phyloP scores from a whole-genome alignment of 495 filamentous ascomycete species.

The Trichocladium uniseriatum region DNA sequence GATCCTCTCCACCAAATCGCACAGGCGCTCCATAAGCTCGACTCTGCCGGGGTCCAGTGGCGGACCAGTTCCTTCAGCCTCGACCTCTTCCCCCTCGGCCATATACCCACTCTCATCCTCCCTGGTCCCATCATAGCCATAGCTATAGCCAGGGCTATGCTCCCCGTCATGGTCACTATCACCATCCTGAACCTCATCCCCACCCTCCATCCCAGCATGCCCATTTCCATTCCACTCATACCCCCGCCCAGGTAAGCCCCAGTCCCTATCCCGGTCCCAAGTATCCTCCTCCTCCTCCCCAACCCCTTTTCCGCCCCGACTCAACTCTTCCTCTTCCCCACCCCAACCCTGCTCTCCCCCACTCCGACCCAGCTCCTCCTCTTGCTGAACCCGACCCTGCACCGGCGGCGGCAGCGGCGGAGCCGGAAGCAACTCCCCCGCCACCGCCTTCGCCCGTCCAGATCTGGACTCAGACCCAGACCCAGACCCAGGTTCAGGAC shows the following conservation, averaged over 20 bases:
- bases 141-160: no score
- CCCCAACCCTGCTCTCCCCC: neutral
- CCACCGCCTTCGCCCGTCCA: no score
- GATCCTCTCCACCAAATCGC: conserved; percentile 36
- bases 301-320: no score
- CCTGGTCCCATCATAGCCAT: no score
- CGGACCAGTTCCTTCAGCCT: conserved; percentile 17
- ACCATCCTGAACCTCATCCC: neutral
- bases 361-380: neutral
- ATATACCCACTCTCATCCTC: neutral
- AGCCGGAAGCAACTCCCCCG: no score
- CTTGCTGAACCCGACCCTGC: neutral
- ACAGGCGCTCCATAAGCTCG: conserved; percentile 37
- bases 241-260: no score
- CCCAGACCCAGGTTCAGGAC: no score
- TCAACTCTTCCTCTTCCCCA: neutral
- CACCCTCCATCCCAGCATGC: neutral
- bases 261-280: no score
- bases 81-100: neutral
- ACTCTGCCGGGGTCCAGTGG: conserved; percentile 32
- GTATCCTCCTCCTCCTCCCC: neutral
- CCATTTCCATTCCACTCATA: no score
- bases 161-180: no score
- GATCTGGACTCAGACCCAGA: no score
- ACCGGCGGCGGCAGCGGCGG: neutral